Conservation (phyloP, 2,329 filamentous ascomycete species). For the Exophiala aquamarina region DNA sequence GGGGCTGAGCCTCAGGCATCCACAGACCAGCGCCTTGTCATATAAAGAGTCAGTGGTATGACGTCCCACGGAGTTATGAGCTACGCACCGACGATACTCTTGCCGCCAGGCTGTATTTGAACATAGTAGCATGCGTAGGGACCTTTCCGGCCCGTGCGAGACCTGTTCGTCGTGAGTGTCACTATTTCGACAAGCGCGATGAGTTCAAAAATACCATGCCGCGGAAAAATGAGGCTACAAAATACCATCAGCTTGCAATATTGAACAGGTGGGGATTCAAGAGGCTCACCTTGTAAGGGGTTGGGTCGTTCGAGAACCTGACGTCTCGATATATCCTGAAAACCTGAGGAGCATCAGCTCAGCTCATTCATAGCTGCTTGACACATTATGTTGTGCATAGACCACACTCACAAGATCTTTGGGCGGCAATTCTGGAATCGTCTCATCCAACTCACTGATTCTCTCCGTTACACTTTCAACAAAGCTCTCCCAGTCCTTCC, state of each 20-base stretch:
- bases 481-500: constrained; percentile 80
- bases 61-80: too few relatives aligned
- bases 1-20: constrained; percentile 68
- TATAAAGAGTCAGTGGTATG: constrained; percentile 2
- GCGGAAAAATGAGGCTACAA: constrained; percentile 74
- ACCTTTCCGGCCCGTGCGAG: constrained; percentile 81
- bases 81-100: constrained; percentile 71
- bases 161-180: constrained; percentile 48
- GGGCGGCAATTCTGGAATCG: constrained; percentile 79
- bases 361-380: constrained; percentile 16
- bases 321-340: constrained; percentile 88
- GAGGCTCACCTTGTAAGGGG: constrained; percentile 77
- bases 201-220: constrained; percentile 59
- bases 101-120: constrained; percentile 69
- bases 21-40: constrained; percentile 73
- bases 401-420: constrained; percentile 75
- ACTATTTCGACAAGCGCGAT: neutral
- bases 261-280: constrained; percentile 8
- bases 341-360: constrained; percentile 45
- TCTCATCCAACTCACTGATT: constrained; percentile 71
- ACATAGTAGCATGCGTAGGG: constrained; percentile 88
- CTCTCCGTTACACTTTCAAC: constrained; percentile 70
- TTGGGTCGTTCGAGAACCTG: constrained; percentile 73
- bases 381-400: too few relatives aligned
- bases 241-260: constrained; percentile 28